Evolutionary conservation across 352 stramenopile genomes (phyloP).

Genomic region (Pythium rishiriense): DNA sequence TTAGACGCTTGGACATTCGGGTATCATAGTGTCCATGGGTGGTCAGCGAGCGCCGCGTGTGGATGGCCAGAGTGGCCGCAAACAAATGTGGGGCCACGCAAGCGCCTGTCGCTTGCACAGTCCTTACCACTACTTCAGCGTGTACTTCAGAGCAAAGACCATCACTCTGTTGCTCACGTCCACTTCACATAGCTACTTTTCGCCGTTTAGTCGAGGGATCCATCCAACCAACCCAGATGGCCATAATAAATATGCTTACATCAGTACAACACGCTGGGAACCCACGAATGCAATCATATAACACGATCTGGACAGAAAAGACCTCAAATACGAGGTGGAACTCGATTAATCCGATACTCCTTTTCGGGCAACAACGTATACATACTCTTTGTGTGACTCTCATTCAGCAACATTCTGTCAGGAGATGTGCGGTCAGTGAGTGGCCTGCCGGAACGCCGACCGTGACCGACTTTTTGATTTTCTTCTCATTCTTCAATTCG

Average conservation of each 20-base stretch:
- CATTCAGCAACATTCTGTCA: conserved; percentile 1
- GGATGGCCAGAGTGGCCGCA: neutral
- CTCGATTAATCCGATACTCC: conserved; percentile 4
- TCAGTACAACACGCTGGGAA: neutral
- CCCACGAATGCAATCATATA: neutral
- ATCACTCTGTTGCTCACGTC: conserved; percentile 20
- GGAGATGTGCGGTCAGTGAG: neutral
- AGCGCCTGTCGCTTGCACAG: neutral
- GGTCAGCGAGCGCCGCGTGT: neutral
- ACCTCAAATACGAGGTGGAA: conserved; percentile 16
- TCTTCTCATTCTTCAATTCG: conserved; percentile 9
- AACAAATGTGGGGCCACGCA: neutral
- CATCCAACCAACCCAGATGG: neutral
- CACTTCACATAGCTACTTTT: conserved; percentile 27
- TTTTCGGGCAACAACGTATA: conserved; percentile 3
- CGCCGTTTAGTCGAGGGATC: conserved; percentile 15
- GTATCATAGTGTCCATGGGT: too few relatives aligned
- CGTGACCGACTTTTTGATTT: neutral
- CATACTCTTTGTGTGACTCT: neutral
- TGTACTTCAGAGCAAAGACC: conserved; percentile 8
- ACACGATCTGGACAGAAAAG: neutral
- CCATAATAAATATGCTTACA: neutral
- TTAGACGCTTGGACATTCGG: too few relatives aligned
- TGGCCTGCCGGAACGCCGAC: neutral
- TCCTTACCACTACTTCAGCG: neutral